These are phyloP conservation scores for Fusarium vanettenii DNA, from an alignment of 2,329 filamentous ascomycete species.

Conservation along the genomic window DNA sequence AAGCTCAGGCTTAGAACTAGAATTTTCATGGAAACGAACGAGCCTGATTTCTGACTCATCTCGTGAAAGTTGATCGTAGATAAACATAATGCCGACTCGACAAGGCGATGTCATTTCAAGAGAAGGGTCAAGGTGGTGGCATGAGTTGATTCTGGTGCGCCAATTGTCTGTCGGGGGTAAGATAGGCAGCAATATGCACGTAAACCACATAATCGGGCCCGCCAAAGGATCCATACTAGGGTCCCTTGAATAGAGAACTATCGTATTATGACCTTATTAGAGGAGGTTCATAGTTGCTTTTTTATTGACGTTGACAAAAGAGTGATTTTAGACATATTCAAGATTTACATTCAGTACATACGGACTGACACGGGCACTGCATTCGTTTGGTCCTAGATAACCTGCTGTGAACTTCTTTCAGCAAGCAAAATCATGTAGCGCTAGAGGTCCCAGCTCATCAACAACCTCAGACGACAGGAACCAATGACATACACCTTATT, in stretches of 20 bases:
- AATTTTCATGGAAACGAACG: background rate
- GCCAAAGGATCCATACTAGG: background rate
- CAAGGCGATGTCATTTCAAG: background rate
- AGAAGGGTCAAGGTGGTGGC: background rate
- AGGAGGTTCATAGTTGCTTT: too few relatives aligned
- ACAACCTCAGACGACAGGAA: too few relatives aligned
- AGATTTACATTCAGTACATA: too few relatives aligned
- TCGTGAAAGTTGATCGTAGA: background rate
- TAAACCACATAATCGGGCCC: background rate
- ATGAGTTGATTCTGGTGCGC: background rate
- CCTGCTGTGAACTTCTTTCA: too few relatives aligned
- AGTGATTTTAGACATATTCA: too few relatives aligned
- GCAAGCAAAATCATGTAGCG: too few relatives aligned
- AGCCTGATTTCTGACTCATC: background rate
- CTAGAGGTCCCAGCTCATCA: too few relatives aligned
- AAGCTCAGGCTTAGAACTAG: fast-evolving
- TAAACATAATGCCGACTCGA: background rate
- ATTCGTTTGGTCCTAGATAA: too few relatives aligned
- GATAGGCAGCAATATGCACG: background rate
- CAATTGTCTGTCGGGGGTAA: background rate
- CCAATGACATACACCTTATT: too few relatives aligned
- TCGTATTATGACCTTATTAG: too few relatives aligned
- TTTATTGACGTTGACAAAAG: too few relatives aligned
- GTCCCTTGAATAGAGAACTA: background rate
- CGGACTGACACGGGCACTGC: too few relatives aligned